Conservation (phyloP, 768 basidiomycete genomes). For the Pisolithus microcarpus region DNA sequence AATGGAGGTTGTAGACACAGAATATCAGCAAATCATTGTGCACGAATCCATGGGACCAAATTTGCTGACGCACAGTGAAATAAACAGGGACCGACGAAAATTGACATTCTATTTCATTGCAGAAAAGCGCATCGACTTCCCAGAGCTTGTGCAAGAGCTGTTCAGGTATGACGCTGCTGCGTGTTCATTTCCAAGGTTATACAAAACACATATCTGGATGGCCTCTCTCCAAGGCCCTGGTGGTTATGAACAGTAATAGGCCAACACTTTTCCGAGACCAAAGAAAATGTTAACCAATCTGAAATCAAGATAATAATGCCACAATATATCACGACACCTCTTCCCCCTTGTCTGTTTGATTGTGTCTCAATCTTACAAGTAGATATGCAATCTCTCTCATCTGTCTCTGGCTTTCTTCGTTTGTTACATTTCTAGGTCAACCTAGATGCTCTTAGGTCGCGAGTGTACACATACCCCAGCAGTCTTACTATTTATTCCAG, state of each 20-base stretch:
- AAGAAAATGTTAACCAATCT: background rate
- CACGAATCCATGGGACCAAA: background rate
- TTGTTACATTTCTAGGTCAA: slow-evolving; percentile 25
- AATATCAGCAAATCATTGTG: slow-evolving; percentile 83
- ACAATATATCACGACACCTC: slow-evolving; percentile 6
- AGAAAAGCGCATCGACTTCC: slow-evolving; percentile 91
- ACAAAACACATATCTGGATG: slow-evolving; percentile 97
- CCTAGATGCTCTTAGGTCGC: slow-evolving; percentile 17
- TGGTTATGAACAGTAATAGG: slow-evolving; percentile 36
- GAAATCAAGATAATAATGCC: slow-evolving; percentile 1
- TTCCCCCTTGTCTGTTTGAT: slow-evolving; percentile 3
- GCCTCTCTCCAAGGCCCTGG: slow-evolving; percentile 61
- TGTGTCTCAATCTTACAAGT: slow-evolving; percentile 14
- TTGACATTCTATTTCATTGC: slow-evolving; percentile 97
- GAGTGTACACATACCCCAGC: slow-evolving; percentile 18
- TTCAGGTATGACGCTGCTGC: slow-evolving; percentile 67
- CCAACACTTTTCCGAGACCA: no score
- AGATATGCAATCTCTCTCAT: slow-evolving; percentile 23
- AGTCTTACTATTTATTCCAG: background rate
- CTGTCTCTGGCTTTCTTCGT: slow-evolving; percentile 1
- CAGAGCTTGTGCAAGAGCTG: slow-evolving; percentile 90
- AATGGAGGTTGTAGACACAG: slow-evolving; percentile 99
- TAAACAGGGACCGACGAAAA: slow-evolving; percentile 87
- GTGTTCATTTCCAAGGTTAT: slow-evolving; percentile 58
- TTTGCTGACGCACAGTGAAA: background rate